Evolutionary conservation across 2,329 filamentous ascomycete species (phyloP), one percentile per base, ranked within the genome.

Genomic region (Albifimbria verrucaria): DNA sequence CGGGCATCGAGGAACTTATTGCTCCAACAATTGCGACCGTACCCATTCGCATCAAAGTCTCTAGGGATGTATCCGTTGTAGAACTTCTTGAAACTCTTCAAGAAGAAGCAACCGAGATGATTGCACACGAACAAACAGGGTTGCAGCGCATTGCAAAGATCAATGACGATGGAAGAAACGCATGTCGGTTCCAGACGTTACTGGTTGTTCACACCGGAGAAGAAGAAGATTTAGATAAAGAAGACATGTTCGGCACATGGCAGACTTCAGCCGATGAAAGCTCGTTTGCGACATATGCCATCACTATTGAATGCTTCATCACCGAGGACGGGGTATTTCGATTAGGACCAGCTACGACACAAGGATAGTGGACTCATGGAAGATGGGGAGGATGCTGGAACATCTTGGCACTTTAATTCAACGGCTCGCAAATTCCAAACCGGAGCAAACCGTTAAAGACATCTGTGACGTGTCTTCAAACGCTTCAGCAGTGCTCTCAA

Each of bases 41-140:
- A 0, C 66, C 65, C 4, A 43, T 67, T 1, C 55, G 62, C 1
- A 22, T 57, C 9, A 24, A 39, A 2, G 23, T 60, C 4, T 51
- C 57, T 17, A 32, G 17, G 10, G 44, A 52, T 24, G 41, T 54
- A 25, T 28, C 24, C 15, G 45, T 66, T 2, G 55, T 56, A 0
- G 62, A 77, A 18, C 79, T 75, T 49, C 64, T 84, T 11, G 62
- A 75, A n/a, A 59, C 62, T 0, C 46, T 63, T 0, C 61, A 65
- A n/a, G 17, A 20, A 10, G 42, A 57, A 3, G 36, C 57, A 7
- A 47, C 53, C 2, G 55, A 49, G 6, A 59, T 58, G 55, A 55
- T 57, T 12, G 36, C 52, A 3, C 47, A 52, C 47, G 50, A 57
- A 24, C 57, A 61, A n/a, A 53, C 50, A 7, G 58, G 58, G 17